phyloP scores from a whole-genome alignment of 352 stramenopile genomes.

The Thalassiosira ordinaria region DNA sequence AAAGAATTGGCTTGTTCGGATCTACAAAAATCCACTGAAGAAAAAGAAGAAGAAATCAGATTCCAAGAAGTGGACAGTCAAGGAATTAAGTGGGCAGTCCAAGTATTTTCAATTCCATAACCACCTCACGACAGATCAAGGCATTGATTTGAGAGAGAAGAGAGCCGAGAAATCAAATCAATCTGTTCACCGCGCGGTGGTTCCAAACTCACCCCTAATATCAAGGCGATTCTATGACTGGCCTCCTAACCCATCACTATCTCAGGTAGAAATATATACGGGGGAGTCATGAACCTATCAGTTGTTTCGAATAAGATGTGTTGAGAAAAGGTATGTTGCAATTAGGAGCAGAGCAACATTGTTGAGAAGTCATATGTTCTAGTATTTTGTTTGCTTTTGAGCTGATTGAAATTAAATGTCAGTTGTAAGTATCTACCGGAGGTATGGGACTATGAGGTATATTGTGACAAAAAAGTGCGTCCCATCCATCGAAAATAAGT shows the following conservation, averaged over 20 bases:
- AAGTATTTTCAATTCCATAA: slow-evolving; percentile 46
- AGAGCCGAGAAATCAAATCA: slow-evolving; percentile 26
- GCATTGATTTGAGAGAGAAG: slow-evolving; percentile 39
- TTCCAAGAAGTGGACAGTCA: too few relatives aligned
- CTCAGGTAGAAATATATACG: slow-evolving; percentile 29
- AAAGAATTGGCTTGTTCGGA: slow-evolving; percentile 35
- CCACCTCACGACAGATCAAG: slow-evolving; percentile 42
- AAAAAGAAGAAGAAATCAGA: slow-evolving; percentile 21
- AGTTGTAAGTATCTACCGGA: too few relatives aligned
- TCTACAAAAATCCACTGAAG: slow-evolving; percentile 1
- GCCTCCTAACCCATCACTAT: slow-evolving; percentile 59
- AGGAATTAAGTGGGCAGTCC: slow-evolving; percentile 3
- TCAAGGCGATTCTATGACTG: slow-evolving; percentile 60
- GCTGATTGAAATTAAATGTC: too few relatives aligned
- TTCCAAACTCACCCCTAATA: slow-evolving; percentile 57
- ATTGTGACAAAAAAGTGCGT: too few relatives aligned
- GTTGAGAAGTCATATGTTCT: too few relatives aligned
- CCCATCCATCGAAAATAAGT: too few relatives aligned
- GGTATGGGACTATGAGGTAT: too few relatives aligned
- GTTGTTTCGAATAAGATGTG: too few relatives aligned
- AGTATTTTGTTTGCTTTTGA: too few relatives aligned
- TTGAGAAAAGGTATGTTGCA: too few relatives aligned
- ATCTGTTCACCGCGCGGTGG: slow-evolving; percentile 39
- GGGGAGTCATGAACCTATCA: too few relatives aligned
- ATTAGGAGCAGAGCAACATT: too few relatives aligned